Conservation (phyloP, 331 rosid genomes). For the Erythrophleum ivorense region DNA sequence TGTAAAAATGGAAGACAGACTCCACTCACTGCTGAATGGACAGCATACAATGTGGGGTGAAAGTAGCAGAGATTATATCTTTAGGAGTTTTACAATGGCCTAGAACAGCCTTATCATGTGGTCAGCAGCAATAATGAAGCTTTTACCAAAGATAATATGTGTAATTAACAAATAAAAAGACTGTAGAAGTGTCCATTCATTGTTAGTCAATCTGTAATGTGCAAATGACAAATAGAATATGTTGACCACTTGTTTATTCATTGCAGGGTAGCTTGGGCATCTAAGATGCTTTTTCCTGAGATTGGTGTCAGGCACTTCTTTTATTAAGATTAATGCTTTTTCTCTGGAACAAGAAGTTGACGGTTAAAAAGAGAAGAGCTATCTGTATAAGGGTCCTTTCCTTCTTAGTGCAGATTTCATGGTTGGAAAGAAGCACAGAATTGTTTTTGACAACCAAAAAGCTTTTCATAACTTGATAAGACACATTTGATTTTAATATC, state of each 20-base stretch:
- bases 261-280: not conserved
- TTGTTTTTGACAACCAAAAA: not conserved
- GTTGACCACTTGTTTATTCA: not conserved
- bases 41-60: not conserved
- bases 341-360: not conserved
- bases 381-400: not conserved
- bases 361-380: not conserved
- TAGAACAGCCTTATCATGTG: not conserved
- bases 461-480: not conserved
- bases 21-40: conserved; percentile 14
- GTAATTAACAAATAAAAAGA: not conserved
- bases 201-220: conserved; percentile 11
- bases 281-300: not conserved
- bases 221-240: not conserved
- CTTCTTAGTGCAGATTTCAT: not conserved
- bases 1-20: not conserved
- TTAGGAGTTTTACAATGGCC: conserved; percentile 1
- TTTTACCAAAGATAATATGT: not conserved
- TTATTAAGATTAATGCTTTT: not conserved
- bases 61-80: not conserved
- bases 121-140: not conserved
- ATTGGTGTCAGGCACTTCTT: not conserved
- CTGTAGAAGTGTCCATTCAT: not conserved
- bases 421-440: not conserved
- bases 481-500: not conserved